Conservation (phyloP, 108 stramenopile genomes). For the Epipyxis sp. region DNA sequence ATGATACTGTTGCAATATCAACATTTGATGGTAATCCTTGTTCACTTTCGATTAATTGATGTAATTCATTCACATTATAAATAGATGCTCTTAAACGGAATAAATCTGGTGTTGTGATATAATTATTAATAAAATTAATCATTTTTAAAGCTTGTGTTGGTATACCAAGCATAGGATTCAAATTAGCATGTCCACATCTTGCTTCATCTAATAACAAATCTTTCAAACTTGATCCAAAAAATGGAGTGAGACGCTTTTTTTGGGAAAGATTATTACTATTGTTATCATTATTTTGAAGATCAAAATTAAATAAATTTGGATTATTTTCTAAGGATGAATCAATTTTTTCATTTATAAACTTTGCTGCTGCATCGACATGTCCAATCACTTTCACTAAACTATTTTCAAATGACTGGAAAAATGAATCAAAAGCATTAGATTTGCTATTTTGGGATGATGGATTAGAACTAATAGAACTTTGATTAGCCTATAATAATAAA, state of each 20-base stretch:
- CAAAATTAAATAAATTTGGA: too few relatives aligned
- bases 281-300: too few relatives aligned
- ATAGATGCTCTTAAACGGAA: not conserved
- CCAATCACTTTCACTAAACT: too few relatives aligned
- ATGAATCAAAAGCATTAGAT: too few relatives aligned
- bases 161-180: constrained; percentile 1
- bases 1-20: not conserved
- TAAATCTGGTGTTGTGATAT: not conserved
- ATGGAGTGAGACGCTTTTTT: not conserved
- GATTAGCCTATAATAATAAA: too few relatives aligned
- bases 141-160: not conserved
- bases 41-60: not conserved
- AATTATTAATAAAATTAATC: not conserved
- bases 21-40: not conserved
- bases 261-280: too few relatives aligned
- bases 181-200: not conserved
- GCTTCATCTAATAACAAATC: constrained; percentile 6
- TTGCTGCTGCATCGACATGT: too few relatives aligned
- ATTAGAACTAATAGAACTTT: too few relatives aligned
- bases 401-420: too few relatives aligned
- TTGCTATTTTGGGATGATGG: too few relatives aligned
- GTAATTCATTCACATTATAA: not conserved
- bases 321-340: too few relatives aligned
- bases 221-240: constrained; percentile 4
- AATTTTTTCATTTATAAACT: too few relatives aligned